Percentiles rank a stretch among this genome's conserved stretches.
Evolutionary conservation across 139 green algal species (phyloP).

Genomic region (Closterium sp.): DNA sequence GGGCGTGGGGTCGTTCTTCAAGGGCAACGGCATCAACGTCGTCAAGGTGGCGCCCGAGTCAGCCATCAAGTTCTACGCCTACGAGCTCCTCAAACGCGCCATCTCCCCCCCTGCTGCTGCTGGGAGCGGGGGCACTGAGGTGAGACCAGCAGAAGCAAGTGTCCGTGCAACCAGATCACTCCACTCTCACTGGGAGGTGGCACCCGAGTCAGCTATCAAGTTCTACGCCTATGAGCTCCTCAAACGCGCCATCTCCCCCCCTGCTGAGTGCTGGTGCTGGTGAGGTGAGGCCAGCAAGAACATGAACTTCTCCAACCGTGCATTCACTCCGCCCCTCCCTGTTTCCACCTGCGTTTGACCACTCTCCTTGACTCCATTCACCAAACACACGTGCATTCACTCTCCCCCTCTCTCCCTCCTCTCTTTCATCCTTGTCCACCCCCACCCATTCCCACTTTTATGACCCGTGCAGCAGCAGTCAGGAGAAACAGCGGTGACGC

Average conservation of each 20-base stretch:
- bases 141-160: conserved; percentile 7
- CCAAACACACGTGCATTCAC: not conserved
- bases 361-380: too few relatives aligned
- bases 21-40: conserved; percentile 55
- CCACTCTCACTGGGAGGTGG: too few relatives aligned
- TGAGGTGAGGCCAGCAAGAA: conserved; percentile 1
- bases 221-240: conserved; percentile 45
- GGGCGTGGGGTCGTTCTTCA: conserved; percentile 46
- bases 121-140: not conserved
- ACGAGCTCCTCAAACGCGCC: conserved; percentile 47
- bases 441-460: too few relatives aligned
- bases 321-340: too few relatives aligned
- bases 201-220: conserved; percentile 59
- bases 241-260: conserved; percentile 16
- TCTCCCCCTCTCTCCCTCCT: too few relatives aligned
- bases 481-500: not conserved
- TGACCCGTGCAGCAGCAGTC: not conserved
- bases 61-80: conserved; percentile 50
- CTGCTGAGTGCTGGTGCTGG: not conserved
- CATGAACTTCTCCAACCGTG: too few relatives aligned
- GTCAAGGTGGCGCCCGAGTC: conserved; percentile 58
- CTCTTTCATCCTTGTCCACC: not conserved
- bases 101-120: not conserved
- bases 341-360: too few relatives aligned
- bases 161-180: too few relatives aligned